Evolutionary conservation across 2,329 filamentous ascomycete genomes (phyloP).

Genomic region (Ophiostoma montium): DNA sequence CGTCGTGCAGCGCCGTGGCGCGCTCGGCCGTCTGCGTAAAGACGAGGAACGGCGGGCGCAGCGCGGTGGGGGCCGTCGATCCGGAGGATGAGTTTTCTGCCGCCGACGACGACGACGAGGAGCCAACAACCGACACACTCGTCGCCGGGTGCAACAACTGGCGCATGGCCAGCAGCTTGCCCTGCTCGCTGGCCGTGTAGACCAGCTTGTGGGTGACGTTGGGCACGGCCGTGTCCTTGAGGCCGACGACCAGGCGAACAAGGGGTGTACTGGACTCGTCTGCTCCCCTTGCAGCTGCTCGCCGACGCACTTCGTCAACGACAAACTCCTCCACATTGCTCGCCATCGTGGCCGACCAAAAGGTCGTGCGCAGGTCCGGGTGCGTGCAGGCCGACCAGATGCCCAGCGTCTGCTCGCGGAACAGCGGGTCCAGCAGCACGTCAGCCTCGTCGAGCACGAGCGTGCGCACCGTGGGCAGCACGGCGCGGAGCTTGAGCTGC

Average conservation of each 20-base stretch:
- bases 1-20: constrained; percentile 72
- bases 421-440: constrained; percentile 80
- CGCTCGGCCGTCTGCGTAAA: constrained; percentile 94
- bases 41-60: constrained; percentile 82
- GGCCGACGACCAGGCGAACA: constrained; percentile 78
- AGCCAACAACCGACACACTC: constrained; percentile 20
- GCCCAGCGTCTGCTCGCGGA: constrained; percentile 72
- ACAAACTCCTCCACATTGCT: constrained; percentile 78
- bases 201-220: constrained; percentile 80
- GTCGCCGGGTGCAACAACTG: constrained; percentile 72
- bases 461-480: constrained; percentile 52
- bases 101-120: constrained; percentile 1
- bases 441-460: constrained; percentile 90
- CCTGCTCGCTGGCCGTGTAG: constrained; percentile 85
- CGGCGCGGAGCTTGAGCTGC: constrained; percentile 24
- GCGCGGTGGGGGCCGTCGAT: constrained; percentile 18
- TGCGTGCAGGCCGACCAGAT: constrained; percentile 72
- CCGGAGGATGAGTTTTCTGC: constrained; percentile 21
- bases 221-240: constrained; percentile 91
- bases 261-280: constrained; percentile 34
- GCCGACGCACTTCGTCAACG: constrained; percentile 52
- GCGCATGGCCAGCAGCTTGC: constrained; percentile 81
- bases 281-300: neutral
- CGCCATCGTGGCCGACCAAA: constrained; percentile 96
- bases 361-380: constrained; percentile 54